Evolutionary conservation across 1,139 yeast genomes (phyloP), one percentile per base, ranked within the genome.

Genomic region (Blastobotrys serpentis): DNA sequence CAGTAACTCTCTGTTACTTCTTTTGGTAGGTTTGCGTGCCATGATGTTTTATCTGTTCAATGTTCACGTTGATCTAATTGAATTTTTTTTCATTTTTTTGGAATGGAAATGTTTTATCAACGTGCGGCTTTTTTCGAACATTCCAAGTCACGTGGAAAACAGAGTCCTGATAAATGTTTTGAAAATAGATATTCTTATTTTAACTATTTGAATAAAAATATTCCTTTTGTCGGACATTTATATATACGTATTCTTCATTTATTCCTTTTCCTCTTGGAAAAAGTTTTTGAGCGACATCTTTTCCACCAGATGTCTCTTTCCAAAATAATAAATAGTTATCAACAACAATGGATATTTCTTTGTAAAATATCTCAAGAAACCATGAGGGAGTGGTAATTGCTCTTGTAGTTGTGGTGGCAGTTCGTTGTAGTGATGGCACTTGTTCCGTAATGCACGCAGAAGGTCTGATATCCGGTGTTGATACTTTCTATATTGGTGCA

Each of bases 351-450:
- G 98, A 63, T 90, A 92, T 61, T 81, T 77, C 29, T 68, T 64
- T 43, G 81, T 79, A 67, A 88, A 92, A 64, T 86, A 92, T 43
- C 71, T 68, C 66, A 88, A 84, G 64, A 86, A 92, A 1, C 95
- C 96, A 48, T 79, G 80, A 0, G 98, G 97, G 26, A 87, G 69
- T 0, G 94, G 85, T 81, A 92, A 85, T 49, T 78, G 67, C 55
- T 59, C 66, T 50, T 65, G 62, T 48, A 90, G 70, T 17, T 71
- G 75, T 4, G 71, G 74, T 1, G 97, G 96, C 66, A 90, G 71
- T 62, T 94, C 98, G 67, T 88, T 88, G 66, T 78, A 92, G 66
- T 92, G 99, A 65, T 88, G 96, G 63, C 86, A 82, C 65, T 92
- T 92, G 71, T 92, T 92, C 57, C 99, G 75, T 58, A 92, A 71